phyloP scores from a whole-genome alignment of 1,139 yeast species.

The Sugiyamaella xylanicola region DNA sequence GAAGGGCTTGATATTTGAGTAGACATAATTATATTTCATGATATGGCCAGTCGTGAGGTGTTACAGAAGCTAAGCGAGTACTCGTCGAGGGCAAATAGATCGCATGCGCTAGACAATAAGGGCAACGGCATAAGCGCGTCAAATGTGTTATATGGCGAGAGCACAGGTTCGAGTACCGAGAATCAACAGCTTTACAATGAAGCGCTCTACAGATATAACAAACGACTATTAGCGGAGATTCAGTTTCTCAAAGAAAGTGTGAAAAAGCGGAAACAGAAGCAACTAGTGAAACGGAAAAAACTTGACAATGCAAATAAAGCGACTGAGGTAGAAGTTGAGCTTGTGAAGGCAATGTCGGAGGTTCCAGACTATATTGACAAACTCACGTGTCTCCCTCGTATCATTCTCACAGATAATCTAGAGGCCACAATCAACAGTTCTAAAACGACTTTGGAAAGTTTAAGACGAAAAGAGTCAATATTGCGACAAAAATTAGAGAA shows the following conservation, averaged over 20 bases:
- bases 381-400: constrained; percentile 24
- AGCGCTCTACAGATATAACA: constrained; percentile 10
- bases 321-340: background rate
- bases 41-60: constrained; percentile 10
- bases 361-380: constrained; percentile 4
- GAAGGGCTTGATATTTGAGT: too few species aligned
- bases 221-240: constrained; percentile 13
- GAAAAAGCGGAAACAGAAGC: constrained; percentile 4
- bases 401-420: constrained; percentile 24
- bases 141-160: constrained; percentile 11
- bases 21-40: too few species aligned
- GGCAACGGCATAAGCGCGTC: constrained; percentile 1
- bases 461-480: constrained; percentile 20
- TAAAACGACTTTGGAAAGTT: constrained; percentile 15
- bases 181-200: constrained; percentile 12
- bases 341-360: background rate
- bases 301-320: background rate
- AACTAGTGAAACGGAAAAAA: background rate
- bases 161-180: background rate
- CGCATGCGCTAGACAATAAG: background rate
- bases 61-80: background rate
- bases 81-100: background rate
- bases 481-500: constrained; percentile 10
- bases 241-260: constrained; percentile 8
- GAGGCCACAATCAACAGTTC: constrained; percentile 23